These are phyloP conservation scores for Erodium texanum DNA, from an alignment of 441 rosid genomes.

Conservation along the genomic window DNA sequence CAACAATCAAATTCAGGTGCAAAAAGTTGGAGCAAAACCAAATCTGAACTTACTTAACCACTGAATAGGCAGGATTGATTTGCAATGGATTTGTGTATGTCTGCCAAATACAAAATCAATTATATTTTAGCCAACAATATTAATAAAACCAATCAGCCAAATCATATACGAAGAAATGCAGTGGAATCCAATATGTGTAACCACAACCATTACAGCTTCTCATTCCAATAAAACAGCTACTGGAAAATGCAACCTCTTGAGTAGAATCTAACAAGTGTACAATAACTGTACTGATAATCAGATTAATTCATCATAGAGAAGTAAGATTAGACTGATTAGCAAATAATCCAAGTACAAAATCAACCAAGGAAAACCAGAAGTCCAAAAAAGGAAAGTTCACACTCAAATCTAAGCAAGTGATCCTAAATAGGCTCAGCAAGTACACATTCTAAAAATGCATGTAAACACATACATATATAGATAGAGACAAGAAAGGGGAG, in stretches of 20 bases:
- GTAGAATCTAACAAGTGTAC: neutral
- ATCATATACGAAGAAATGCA: neutral
- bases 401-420: neutral
- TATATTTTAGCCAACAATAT: neutral
- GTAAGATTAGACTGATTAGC: neutral
- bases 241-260: neutral
- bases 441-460: no score
- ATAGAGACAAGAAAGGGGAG: neutral
- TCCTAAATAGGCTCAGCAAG: neutral
- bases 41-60: constrained; percentile 58
- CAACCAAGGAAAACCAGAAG: no score
- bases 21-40: neutral
- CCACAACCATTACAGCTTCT: no score
- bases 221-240: no score
- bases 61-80: constrained; percentile 80
- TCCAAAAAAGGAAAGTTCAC: neutral
- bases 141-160: neutral
- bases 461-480: no score
- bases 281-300: neutral
- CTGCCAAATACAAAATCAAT: constrained; percentile 29
- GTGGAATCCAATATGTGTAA: no score
- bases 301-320: neutral
- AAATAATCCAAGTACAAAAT: neutral
- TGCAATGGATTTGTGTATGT: constrained; percentile 69
- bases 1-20: neutral